phyloP scores from a whole-genome alignment of 305 asterid species.

The Fraxinus ornus region DNA sequence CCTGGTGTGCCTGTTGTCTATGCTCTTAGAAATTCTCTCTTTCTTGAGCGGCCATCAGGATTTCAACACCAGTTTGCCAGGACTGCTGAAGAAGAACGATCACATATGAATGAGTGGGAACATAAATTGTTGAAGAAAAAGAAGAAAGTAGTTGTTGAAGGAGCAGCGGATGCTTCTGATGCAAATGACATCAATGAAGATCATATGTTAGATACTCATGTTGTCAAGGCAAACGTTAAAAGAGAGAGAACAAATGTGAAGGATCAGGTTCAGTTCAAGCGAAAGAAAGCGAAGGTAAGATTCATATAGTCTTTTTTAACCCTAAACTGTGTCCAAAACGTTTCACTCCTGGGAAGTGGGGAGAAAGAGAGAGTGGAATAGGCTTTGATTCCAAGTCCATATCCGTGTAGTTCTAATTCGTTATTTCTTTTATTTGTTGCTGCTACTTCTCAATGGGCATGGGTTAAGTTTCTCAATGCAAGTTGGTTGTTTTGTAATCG shows the following conservation, averaged over 20 bases:
- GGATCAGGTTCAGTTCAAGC: conserved; percentile 66
- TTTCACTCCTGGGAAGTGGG: background rate
- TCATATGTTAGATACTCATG: conserved; percentile 28
- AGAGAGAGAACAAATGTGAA: conserved; percentile 37
- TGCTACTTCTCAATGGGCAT: background rate
- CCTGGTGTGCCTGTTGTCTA: conserved; percentile 87
- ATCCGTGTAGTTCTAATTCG: background rate
- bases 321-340: background rate
- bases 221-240: conserved; percentile 23
- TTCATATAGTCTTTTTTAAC: conserved; percentile 3
- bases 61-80: conserved; percentile 62
- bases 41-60: conserved; percentile 83
- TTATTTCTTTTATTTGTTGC: background rate
- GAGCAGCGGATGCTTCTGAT: conserved; percentile 48
- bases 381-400: background rate
- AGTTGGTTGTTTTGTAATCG: background rate
- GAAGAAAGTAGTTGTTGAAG: conserved; percentile 43
- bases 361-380: background rate
- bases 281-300: conserved; percentile 76
- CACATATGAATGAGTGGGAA: conserved; percentile 69
- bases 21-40: conserved; percentile 78
- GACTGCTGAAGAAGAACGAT: conserved; percentile 71
- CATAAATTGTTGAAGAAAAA: conserved; percentile 43
- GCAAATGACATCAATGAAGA: conserved; percentile 38
- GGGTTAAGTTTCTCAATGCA: background rate